Conservation (phyloP, 768 basidiomycete species). For the Mycena amicta region DNA sequence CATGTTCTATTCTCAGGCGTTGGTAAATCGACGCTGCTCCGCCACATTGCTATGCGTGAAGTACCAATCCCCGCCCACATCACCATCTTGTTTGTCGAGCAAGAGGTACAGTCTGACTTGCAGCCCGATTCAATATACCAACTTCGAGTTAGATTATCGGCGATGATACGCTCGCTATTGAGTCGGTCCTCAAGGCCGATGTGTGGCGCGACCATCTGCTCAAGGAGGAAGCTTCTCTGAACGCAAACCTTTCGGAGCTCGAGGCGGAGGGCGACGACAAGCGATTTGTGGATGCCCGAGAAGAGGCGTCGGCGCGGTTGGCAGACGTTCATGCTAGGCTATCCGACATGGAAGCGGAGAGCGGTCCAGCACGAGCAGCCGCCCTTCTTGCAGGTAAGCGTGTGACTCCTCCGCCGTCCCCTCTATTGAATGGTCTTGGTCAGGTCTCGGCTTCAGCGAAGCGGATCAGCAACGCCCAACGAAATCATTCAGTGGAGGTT, state of each 20-base stretch:
- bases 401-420: background rate
- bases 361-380: conserved; percentile 92
- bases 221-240: conserved; percentile 79
- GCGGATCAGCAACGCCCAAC: conserved; percentile 83
- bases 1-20: conserved; percentile 54
- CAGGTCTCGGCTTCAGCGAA: conserved; percentile 91
- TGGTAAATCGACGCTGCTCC: conserved; percentile 94
- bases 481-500: conserved; percentile 92
- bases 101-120: no score
- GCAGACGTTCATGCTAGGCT: conserved; percentile 88
- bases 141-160: no score
- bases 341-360: conserved; percentile 98
- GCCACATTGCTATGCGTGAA: conserved; percentile 93
- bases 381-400: conserved; percentile 78
- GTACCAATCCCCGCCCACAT: conserved; percentile 93
- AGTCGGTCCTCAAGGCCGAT: conserved; percentile 98
- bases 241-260: conserved; percentile 69
- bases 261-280: conserved; percentile 79
- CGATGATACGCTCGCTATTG: conserved; percentile 89
- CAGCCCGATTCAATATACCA: no score
- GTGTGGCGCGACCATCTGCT: conserved; percentile 95
- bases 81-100: conserved; percentile 97
- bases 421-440: background rate
- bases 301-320: conserved; percentile 79
- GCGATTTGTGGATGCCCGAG: conserved; percentile 80